Base-by-base conservation (phyloP, 208 protist genomes). In the Trypanosomatidae sp. region DNA sequence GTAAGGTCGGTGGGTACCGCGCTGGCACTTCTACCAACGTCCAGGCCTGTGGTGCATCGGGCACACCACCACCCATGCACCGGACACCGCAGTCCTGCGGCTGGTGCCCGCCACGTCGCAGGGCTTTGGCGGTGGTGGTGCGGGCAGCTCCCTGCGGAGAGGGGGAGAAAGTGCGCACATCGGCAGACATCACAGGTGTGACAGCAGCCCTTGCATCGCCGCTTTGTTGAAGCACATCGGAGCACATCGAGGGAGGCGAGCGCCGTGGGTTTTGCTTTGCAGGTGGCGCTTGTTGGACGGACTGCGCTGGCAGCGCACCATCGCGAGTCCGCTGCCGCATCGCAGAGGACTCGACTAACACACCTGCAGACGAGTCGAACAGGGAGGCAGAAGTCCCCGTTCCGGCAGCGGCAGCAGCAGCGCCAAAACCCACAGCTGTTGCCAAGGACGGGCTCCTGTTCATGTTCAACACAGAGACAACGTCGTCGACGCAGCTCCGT, bases 11-110 rank as follows among this genome's bases (percentile, higher is more conserved):
- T 19, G 64, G 44, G 64, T 36, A 17, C 12, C 44, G 10, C 25
- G 12, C 64, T 15, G 44, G 22, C n/a, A 41, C n/a, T 22, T 3
- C 64, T 41, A 5, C 44, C 44, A 68, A 0, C 22, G 64, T 55
- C 28, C 3, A 25, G 6, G 64, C 44, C 3, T 43, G 44, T 17
- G 44, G 44, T 17, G 41, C n/a, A 36, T 39, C 44, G 41, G 17
- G 12, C 33, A 15, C 53, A 28, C 56, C 56, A 15, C 44, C 47
- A 28, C 62, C 28, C 67, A 69, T 49, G 5, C 68, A 44, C 52
- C 73, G 74, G 13, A 30, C 36, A 9, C 44, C 60, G 17, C 69
- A 79, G 62, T 73, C 74, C 50, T 69, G 60, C 43, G 74, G 69
- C 25, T 39, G 36, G 36, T 39, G 36, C 36, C 36, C 36, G 36